These are phyloP conservation scores for apple (Malus domestica) DNA, from an alignment of 306 rosid genomes.

Conservation along the genomic window DNA sequence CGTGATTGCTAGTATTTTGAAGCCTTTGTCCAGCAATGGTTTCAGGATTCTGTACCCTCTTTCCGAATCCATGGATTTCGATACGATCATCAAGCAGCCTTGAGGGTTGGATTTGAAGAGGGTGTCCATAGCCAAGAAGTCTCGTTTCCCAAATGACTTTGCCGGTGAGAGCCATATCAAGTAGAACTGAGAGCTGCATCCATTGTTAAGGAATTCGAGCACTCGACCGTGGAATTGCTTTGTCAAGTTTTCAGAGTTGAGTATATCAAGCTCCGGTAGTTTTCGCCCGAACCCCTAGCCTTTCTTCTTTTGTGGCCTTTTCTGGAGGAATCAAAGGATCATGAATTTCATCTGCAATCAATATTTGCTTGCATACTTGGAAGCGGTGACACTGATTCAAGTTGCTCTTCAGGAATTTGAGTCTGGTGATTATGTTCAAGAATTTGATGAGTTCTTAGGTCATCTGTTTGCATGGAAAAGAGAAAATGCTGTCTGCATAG, in stretches of 20 bases:
- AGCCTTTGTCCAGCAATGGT: constrained; percentile 32
- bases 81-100: constrained; percentile 39
- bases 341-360: background rate
- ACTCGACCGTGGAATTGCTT: constrained; percentile 28
- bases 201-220: constrained; percentile 17
- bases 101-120: constrained; percentile 36
- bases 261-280: constrained; percentile 29
- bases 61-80: constrained; percentile 29
- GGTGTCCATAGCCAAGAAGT: constrained; percentile 28
- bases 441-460: constrained; percentile 3
- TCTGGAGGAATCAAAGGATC: background rate
- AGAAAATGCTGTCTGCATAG: background rate
- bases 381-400: background rate
- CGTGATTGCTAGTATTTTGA: constrained; percentile 24
- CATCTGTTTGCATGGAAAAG: background rate
- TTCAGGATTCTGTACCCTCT: constrained; percentile 31
- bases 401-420: background rate
- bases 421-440: background rate
- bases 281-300: constrained; percentile 30
- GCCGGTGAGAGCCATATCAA: constrained; percentile 45
- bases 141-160: constrained; percentile 28
- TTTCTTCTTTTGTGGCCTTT: constrained; percentile 25
- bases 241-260: constrained; percentile 25
- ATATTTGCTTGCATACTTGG: background rate
- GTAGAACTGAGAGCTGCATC: constrained; percentile 35